Percentiles rank a stretch among this genome's conserved stretches.
Conservation (phyloP, 2,329 filamentous ascomycete species). For the Claviceps sp. region DNA sequence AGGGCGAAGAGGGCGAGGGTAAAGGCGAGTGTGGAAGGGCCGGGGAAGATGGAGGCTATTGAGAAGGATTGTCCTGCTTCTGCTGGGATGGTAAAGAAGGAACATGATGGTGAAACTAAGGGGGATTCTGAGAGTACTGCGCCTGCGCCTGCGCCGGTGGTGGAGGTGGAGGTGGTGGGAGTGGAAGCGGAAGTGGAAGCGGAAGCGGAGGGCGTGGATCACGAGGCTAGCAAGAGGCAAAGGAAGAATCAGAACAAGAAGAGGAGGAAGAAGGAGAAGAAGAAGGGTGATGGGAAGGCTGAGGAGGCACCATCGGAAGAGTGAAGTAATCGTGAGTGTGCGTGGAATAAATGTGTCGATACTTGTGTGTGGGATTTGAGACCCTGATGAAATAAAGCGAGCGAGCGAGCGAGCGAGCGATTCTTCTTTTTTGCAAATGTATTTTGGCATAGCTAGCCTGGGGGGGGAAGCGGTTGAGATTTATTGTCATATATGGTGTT, state of each 20-base stretch:
- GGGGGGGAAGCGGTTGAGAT: too few species aligned
- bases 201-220: too few species aligned
- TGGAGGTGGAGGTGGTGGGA: too few species aligned
- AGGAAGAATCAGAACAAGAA: neutral
- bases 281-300: neutral
- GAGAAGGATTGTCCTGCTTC: neutral
- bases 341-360: too few species aligned
- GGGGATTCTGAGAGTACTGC: too few species aligned
- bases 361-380: too few species aligned
- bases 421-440: neutral
- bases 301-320: too few species aligned
- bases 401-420: neutral
- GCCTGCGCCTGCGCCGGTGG: too few species aligned
- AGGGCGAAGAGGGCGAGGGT: conserved; percentile 9
- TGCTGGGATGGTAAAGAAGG: neutral
- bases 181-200: neutral
- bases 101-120: neutral
- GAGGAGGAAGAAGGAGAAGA: neutral
- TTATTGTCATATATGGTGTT: too few species aligned
- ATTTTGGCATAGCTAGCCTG: too few species aligned
- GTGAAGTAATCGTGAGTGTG: too few species aligned
- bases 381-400: neutral
- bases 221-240: neutral
- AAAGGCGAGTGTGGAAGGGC: neutral
- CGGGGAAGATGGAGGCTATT: neutral